Conservation (phyloP, 1,284 basidiomycete species). For the Malassezia pachydermatis region DNA sequence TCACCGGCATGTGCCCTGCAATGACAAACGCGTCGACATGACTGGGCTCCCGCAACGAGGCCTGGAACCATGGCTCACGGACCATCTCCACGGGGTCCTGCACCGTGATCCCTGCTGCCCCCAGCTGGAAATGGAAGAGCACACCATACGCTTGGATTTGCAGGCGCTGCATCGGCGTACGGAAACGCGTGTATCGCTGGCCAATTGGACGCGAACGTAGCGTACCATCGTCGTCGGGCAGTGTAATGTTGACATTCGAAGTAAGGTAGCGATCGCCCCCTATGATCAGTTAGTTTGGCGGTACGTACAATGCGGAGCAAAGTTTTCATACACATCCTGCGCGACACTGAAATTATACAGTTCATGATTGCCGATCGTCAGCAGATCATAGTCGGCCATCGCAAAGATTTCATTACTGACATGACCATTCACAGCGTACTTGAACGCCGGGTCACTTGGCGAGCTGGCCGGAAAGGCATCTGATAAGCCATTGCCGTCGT, state of each 20-base stretch:
- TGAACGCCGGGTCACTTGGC: neutral
- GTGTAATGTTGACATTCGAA: slow-evolving; percentile 33
- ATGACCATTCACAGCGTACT: slow-evolving; percentile 29
- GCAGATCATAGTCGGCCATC: slow-evolving; percentile 67
- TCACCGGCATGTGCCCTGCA: slow-evolving; percentile 43
- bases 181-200: slow-evolving; percentile 27
- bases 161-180: slow-evolving; percentile 29
- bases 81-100: slow-evolving; percentile 38
- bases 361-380: slow-evolving; percentile 82
- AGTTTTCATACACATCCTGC: slow-evolving; percentile 68
- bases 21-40: slow-evolving; percentile 41
- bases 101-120: slow-evolving; percentile 28
- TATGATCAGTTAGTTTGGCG: neutral
- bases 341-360: slow-evolving; percentile 68
- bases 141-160: slow-evolving; percentile 40
- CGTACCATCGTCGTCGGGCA: slow-evolving; percentile 19
- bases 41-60: slow-evolving; percentile 21
- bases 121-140: slow-evolving; percentile 38
- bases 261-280: slow-evolving; percentile 32
- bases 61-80: slow-evolving; percentile 39
- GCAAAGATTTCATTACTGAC: slow-evolving; percentile 52
- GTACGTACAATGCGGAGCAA: slow-evolving; percentile 53
- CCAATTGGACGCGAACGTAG: slow-evolving; percentile 29
- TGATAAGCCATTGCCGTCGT: slow-evolving; percentile 44
- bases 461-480: slow-evolving; percentile 31